Base-by-base conservation (phyloP, 106 monocot species). In the Ottelia alismoides region DNA sequence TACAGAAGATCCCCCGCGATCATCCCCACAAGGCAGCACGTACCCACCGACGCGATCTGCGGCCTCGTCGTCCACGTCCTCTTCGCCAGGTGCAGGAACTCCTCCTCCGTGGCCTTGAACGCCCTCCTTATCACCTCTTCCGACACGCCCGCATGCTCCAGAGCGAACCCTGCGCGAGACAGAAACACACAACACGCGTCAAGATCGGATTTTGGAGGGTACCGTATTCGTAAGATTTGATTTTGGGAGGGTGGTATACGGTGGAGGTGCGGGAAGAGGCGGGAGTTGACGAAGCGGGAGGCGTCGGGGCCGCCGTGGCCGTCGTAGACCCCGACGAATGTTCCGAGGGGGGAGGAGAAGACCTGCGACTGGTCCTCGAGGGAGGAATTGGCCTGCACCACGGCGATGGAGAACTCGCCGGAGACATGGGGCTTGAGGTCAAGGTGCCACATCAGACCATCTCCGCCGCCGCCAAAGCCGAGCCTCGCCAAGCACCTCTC, bases 31-130 rank as follows among this genome's bases (percentile, higher is more conserved):
- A 85, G 65, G 27, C 80, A 85, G 62, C 85, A 85, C 6, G 85
- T 73, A 20, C 85, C 85, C 28, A 76, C 87, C 2, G 87, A 68
- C 9, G 82, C 87, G 18, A 85, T 85, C 71, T 80, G 65, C 19
- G 87, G 87, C 46, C 54, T 62, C 28, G 74, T 49, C 22, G 19
- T 14, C 88, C 88, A 88, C 17, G 70, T 69, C 17, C 30, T 49
- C 69, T 70, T 83, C 52, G 78, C 88, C 59, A 83, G 30, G 22
- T 76, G 55, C 21, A 78, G 25, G 49, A 88, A 88, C 57, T 88
- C 88, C 51, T 76, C 73, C 65, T 88, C 82, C 14, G 76, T 79
- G 47, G 78, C 82, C 29, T 56, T 49, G 32, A 88, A 78, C 23
- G 82, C 88, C 63, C 62, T 78, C 58, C 56, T 75, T 19, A 88